Conservation (phyloP, 164 flowering plant genomes). For the Malania oleifera region DNA sequence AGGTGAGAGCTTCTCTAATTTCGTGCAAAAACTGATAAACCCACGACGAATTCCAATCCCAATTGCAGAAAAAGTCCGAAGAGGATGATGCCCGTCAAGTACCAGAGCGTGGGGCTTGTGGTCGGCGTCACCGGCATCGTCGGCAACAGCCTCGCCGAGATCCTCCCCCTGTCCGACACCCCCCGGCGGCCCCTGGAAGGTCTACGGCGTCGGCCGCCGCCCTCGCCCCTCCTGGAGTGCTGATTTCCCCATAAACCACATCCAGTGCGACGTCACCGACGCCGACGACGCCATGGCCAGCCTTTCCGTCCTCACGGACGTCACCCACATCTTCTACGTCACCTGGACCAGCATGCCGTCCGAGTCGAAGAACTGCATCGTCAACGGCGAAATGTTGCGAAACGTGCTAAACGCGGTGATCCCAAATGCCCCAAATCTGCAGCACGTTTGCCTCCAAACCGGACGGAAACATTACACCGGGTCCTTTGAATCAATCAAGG, state of each 20-base stretch:
- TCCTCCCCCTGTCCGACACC: constrained; percentile 72
- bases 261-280: constrained; percentile 67
- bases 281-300: constrained; percentile 33
- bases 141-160: constrained; percentile 83
- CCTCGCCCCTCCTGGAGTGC: constrained; percentile 57
- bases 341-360: constrained; percentile 42
- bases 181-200: constrained; percentile 94
- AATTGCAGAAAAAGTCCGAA: constrained; percentile 62
- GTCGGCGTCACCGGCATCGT: constrained; percentile 82
- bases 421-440: constrained; percentile 57
- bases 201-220: constrained; percentile 75
- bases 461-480: constrained; percentile 67
- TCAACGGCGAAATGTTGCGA: constrained; percentile 54
- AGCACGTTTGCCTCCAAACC: constrained; percentile 70
- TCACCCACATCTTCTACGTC: constrained; percentile 75
- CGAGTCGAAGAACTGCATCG: constrained; percentile 48
- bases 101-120: constrained; percentile 58
- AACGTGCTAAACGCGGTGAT: constrained; percentile 58
- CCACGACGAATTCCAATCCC: too few relatives aligned
- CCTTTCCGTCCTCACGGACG: constrained; percentile 58
- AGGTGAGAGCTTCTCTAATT: too few relatives aligned
- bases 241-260: constrained; percentile 57
- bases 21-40: too few relatives aligned
- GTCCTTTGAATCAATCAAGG: constrained; percentile 35
- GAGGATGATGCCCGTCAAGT: constrained; percentile 37